These are phyloP conservation scores for Auricularia sp. DNA, from an alignment of 768 basidiomycete genomes.

Conservation along the genomic window DNA sequence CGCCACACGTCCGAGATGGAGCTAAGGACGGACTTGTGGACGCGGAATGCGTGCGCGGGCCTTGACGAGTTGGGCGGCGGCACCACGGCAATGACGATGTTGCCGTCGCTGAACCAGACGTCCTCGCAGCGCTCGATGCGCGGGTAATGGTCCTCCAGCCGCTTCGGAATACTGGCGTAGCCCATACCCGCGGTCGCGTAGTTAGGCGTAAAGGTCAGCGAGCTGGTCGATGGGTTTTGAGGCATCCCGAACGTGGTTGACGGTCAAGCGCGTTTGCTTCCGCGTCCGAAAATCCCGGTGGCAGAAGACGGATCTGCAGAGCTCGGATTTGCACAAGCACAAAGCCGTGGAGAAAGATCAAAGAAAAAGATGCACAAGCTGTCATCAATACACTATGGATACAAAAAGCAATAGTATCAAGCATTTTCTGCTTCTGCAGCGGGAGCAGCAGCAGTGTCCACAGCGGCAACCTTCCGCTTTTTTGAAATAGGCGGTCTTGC, in stretches of 20 bases:
- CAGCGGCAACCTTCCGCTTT: not conserved
- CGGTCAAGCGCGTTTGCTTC: not conserved
- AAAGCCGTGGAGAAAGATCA: not conserved
- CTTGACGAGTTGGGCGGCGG: slow-evolving; percentile 1
- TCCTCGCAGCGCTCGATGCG: not conserved
- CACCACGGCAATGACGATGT: not conserved
- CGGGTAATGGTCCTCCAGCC: not conserved
- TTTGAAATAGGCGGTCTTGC: not conserved
- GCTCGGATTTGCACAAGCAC: not conserved
- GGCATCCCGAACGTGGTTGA: not conserved
- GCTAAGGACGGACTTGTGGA: not conserved
- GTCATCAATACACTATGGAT: not conserved
- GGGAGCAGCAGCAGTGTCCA: too few relatives aligned
- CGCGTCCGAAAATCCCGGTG: not conserved
- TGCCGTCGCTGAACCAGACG: not conserved
- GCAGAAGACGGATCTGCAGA: too few relatives aligned
- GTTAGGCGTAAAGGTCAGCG: not conserved
- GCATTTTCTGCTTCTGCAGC: too few relatives aligned
- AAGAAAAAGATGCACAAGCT: not conserved
- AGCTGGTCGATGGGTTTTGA: not conserved
- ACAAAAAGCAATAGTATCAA: too few relatives aligned
- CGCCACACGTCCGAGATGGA: not conserved
- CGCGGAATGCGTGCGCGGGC: not conserved
- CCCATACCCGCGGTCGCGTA: not conserved
- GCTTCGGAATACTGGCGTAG: not conserved